These are phyloP conservation scores for Stephania yunnanensis DNA, from an alignment of 164 flowering plant genomes.

Conservation along the genomic window DNA sequence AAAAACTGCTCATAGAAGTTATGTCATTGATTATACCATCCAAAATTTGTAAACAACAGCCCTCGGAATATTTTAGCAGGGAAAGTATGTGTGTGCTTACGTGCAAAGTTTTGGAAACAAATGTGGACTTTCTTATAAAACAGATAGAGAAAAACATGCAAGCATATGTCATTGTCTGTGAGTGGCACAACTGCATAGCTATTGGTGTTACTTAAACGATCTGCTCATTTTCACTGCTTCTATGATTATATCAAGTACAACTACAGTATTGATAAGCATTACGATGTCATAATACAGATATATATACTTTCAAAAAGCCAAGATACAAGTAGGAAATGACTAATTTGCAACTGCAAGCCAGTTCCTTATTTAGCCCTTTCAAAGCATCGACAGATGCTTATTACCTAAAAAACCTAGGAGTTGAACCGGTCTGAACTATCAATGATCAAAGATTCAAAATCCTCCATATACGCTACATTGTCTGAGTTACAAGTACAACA, in stretches of 20 bases:
- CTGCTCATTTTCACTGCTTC: neutral
- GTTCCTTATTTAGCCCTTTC: neutral
- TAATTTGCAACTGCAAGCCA: neutral
- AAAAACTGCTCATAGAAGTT: neutral
- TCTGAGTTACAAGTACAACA: neutral
- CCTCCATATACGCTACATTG: neutral
- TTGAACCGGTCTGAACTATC: neutral
- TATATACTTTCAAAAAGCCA: neutral
- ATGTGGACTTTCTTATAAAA: neutral
- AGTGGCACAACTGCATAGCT: too few relatives aligned
- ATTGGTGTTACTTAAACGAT: too few relatives aligned
- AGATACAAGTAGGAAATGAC: neutral
- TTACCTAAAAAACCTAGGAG: neutral
- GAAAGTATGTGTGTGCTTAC: too few relatives aligned
- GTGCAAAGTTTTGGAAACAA: neutral
- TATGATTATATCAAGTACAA: neutral
- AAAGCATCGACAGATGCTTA: neutral
- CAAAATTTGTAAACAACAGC: too few relatives aligned
- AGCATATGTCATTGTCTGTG: too few relatives aligned
- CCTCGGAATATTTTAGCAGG: too few relatives aligned
- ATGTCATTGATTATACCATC: neutral
- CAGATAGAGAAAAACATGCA: too few relatives aligned
- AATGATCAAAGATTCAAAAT: neutral
- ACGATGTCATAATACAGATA: neutral
- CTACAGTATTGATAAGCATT: neutral